Evolutionary conservation across 176 grass and related monocot species (phyloP).

Genomic region (Hsuehochloa calcarea): DNA sequence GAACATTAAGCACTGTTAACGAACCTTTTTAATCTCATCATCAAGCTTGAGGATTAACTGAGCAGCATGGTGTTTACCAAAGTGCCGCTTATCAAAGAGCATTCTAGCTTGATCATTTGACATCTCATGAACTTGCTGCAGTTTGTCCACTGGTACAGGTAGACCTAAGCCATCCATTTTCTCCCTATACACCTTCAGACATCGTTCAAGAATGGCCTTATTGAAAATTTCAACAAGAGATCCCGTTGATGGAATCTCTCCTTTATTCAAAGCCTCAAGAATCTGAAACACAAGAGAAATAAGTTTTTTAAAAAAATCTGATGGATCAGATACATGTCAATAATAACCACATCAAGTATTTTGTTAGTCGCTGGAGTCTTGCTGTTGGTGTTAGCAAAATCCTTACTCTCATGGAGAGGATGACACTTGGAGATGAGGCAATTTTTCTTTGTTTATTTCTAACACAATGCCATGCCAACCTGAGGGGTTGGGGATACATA

Average conservation of each 20-base stretch:
- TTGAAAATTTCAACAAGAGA: slow-evolving; percentile 98
- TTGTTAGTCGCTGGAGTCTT: no score
- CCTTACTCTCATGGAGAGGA: no score
- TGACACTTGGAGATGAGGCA: no score
- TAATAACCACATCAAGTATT: not conserved
- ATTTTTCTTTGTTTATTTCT: no score
- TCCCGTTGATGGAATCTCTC: slow-evolving; percentile 91
- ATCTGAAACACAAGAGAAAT: slow-evolving; percentile 59
- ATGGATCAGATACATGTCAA: not conserved
- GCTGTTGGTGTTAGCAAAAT: no score
- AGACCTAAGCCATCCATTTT: slow-evolving; percentile 68
- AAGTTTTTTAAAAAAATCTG: not conserved
- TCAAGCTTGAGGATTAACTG: slow-evolving; percentile 75
- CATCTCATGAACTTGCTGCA: slow-evolving; percentile 65
- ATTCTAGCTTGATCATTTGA: slow-evolving; percentile 54
- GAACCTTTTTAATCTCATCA: slow-evolving; percentile 85
- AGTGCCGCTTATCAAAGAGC: slow-evolving; percentile 89
- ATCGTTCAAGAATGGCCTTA: slow-evolving; percentile 89
- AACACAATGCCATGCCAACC: no score
- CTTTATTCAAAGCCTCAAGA: slow-evolving; percentile 95
- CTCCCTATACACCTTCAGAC: slow-evolving; percentile 74
- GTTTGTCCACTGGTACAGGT: slow-evolving; percentile 66
- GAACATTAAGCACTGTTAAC: not conserved
- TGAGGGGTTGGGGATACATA: no score
- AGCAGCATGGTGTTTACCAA: slow-evolving; percentile 79